A percentile compares a stretch with the other conserved stretches of the same genome.
Conservation (phyloP, 2,329 filamentous ascomycete genomes). For the Paracoccidioides brasiliensis region DNA sequence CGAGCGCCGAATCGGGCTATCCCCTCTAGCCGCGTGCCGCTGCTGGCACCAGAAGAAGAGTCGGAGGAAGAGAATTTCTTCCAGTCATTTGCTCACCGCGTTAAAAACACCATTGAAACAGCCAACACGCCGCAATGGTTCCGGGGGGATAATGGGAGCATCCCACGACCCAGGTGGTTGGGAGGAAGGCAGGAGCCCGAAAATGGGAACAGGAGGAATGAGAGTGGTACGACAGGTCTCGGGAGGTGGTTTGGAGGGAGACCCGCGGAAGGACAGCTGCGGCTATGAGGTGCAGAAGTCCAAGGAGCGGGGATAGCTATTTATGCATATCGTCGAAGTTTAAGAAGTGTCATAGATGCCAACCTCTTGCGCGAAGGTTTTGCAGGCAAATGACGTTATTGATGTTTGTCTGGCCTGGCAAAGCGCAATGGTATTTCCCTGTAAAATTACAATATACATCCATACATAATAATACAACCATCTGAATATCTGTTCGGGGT, state of each 20-base stretch:
- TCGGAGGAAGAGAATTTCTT: conserved; percentile 61
- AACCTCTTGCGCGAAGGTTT: background rate
- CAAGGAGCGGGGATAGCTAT: background rate
- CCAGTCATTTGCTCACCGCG: conserved; percentile 65
- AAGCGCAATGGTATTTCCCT: background rate
- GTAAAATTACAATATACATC: background rate
- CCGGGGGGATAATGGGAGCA: conserved; percentile 51
- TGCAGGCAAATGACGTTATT: background rate
- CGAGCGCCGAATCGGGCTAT: background rate
- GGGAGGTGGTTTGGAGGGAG: conserved; percentile 30
- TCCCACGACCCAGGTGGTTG: conserved; percentile 76
- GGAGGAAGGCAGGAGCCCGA: conserved; percentile 22
- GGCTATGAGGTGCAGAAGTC: conserved; percentile 18
- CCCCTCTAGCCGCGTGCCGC: background rate
- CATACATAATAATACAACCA: background rate
- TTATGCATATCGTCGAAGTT: background rate
- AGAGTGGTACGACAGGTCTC: conserved; percentile 18
- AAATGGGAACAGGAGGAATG: background rate
- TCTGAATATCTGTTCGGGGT: background rate
- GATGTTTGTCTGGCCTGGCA: background rate
- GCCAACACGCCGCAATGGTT: conserved; percentile 74
- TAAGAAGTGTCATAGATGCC: background rate
- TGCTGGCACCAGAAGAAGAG: background rate
- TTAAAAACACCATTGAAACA: conserved; percentile 84
- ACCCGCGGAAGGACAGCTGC: conserved; percentile 27